phyloP scores from a whole-genome alignment of 2,329 filamentous ascomycete genomes.

The Cordyceps javanica region DNA sequence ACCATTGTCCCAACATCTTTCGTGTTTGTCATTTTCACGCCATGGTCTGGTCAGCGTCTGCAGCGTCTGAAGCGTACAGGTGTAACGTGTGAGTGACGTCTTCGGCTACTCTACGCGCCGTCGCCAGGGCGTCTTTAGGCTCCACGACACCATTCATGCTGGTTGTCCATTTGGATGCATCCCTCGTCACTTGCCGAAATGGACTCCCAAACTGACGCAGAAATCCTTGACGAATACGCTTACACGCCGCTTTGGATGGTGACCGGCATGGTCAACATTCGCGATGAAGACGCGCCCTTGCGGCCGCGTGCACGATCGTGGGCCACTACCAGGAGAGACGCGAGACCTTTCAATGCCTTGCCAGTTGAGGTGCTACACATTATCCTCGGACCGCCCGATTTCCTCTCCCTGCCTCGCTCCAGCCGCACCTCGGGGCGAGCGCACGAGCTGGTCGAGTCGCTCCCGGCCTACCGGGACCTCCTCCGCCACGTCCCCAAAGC shows the following conservation, averaged over 20 bases:
- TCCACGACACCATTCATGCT: no score
- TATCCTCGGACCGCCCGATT: slow-evolving; percentile 22
- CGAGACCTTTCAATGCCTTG: slow-evolving; percentile 21
- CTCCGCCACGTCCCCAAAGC: slow-evolving; percentile 33
- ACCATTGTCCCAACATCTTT: no score
- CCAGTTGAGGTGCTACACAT: slow-evolving; percentile 21
- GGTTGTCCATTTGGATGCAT: no score
- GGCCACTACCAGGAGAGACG: not conserved
- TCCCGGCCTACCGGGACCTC: slow-evolving; percentile 33
- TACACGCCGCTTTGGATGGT: not conserved
- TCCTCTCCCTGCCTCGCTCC: slow-evolving; percentile 24
- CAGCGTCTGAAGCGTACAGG: no score
- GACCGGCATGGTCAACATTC: not conserved
- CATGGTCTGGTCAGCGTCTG: no score
- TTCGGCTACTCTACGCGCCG: no score
- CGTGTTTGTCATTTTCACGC: no score
- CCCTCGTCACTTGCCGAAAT: no score
- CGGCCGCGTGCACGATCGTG: not conserved
- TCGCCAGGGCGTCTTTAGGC: no score
- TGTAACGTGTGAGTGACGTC: no score
- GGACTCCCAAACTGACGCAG: not conserved
- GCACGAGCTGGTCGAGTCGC: slow-evolving; percentile 21
- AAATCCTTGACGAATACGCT: not conserved
- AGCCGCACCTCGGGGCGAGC: slow-evolving; percentile 21
- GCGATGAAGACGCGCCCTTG: not conserved